Evolutionary conservation across 345 rosid genomes (phyloP), one percentile per base, ranked within the genome.

Genomic region (Salix suchowensis): DNA sequence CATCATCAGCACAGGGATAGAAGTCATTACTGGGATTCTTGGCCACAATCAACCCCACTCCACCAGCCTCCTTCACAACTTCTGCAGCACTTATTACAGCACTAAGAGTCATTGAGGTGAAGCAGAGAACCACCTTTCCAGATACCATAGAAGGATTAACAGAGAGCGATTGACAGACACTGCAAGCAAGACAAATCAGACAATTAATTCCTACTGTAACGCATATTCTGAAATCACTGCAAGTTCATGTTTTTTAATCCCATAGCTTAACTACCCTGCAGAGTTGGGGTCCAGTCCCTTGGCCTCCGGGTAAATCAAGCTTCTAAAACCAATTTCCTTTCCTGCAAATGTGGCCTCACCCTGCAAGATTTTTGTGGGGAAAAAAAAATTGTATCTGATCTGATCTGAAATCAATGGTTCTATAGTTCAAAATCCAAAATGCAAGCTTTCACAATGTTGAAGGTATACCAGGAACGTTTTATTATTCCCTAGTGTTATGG

Each of bases 71-170:
- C 24, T 68, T 76, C 54, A 83, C 86, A 68, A 52, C 46, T 37
- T 69, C 18, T 8, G 76, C 81, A 74, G 76, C 84, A 32, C 19
- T 65, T 28, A 79, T 21, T 40, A 83, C 80, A 36, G 79, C 83
- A 36, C 40, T 12, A 2, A 10, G 4, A 28, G 78, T 69, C 6
- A 68, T 13, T 40, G 78, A 52, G 2, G 84, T 78, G 71, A 85
- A 85, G 70, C 86, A 81, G 30, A 85, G 67, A 44, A 81, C 86
- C 66, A 83, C 83, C 65, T 85, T 83, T 16, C 84, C 86, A 16
- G 18, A 66, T 70, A 73, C 73, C 46, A 66, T 66, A 46, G 74
- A 78, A 37, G 67, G 44, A 24, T 60, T 79, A 40, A 68, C 37
- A 4, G 70, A 73, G 24, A 79, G 77, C 23, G 70, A 55, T 28